phyloP scores from a whole-genome alignment of 148 eudicot genomes.

The Rhododendron simsii region DNA sequence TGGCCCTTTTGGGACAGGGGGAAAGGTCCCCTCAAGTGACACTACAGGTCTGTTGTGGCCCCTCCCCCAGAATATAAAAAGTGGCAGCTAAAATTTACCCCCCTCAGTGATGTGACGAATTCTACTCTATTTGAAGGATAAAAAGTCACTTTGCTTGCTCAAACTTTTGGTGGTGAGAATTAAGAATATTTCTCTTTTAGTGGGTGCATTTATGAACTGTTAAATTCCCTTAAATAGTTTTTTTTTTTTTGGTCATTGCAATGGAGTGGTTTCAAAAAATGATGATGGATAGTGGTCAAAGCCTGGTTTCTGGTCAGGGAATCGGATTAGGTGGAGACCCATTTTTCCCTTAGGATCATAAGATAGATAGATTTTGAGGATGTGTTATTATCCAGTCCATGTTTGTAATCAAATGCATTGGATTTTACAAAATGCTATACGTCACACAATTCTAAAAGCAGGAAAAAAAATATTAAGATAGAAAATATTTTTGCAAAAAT shows the following conservation, averaged over 20 bases:
- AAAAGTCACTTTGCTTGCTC: not conserved
- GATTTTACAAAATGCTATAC: not conserved
- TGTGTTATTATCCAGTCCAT: not conserved
- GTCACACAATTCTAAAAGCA: not conserved
- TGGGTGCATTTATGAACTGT: not conserved
- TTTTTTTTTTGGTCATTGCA: not conserved
- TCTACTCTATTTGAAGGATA: not conserved
- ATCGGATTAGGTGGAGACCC: not conserved
- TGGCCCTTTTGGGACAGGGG: not conserved
- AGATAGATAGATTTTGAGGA: not conserved
- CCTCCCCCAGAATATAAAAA: not conserved
- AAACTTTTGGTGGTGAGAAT: not conserved
- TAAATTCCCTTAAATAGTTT: not conserved
- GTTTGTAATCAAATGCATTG: not conserved
- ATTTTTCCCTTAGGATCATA: not conserved
- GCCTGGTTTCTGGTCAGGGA: not conserved
- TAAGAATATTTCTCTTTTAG: not conserved
- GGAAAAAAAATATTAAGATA: no score
- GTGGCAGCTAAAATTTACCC: not conserved
- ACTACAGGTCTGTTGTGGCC: not conserved
- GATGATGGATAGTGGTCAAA: not conserved
- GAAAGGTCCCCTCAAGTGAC: not conserved
- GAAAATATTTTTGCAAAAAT: no score
- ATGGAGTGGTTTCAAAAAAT: not conserved
- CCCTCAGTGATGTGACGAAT: not conserved